These are phyloP conservation scores for Termitomyces sp. DNA, from an alignment of 768 basidiomycete genomes.

Conservation along the genomic window DNA sequence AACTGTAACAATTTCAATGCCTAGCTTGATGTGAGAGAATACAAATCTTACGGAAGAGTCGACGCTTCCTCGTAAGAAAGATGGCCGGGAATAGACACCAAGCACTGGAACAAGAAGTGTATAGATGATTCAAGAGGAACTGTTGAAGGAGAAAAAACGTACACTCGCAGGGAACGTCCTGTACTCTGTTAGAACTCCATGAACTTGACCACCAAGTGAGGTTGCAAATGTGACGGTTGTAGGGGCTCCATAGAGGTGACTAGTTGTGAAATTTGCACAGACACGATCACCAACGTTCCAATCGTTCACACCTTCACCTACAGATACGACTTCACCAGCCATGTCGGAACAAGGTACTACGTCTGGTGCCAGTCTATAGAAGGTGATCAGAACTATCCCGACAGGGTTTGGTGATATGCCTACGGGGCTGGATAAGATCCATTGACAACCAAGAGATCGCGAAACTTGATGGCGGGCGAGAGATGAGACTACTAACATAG, in stretches of 20 bases:
- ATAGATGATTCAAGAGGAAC: neutral
- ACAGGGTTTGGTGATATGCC: neutral
- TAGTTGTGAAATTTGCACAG: conserved; percentile 46
- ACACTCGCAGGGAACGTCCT: conserved; percentile 46
- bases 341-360: conserved; percentile 45
- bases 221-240: conserved; percentile 28
- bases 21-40: neutral
- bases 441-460: conserved; percentile 42
- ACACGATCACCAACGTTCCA: conserved; percentile 58
- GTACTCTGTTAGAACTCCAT: conserved; percentile 55
- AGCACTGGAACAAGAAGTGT: conserved; percentile 26
- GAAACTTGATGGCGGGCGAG: conserved; percentile 30
- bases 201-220: conserved; percentile 41
- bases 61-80: conserved; percentile 63
- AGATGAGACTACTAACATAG: neutral
- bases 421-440: conserved; percentile 35
- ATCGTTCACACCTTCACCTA: conserved; percentile 38
- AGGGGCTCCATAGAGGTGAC: conserved; percentile 44
- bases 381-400: neutral
- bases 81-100: conserved; percentile 52
- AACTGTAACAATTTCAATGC: conserved; percentile 25
- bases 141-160: neutral
- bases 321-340: conserved; percentile 53
- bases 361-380: conserved; percentile 13
- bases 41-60: conserved; percentile 46